Evolutionary conservation across 352 stramenopile species (phyloP).

Genomic region (Phytophthora pini): DNA sequence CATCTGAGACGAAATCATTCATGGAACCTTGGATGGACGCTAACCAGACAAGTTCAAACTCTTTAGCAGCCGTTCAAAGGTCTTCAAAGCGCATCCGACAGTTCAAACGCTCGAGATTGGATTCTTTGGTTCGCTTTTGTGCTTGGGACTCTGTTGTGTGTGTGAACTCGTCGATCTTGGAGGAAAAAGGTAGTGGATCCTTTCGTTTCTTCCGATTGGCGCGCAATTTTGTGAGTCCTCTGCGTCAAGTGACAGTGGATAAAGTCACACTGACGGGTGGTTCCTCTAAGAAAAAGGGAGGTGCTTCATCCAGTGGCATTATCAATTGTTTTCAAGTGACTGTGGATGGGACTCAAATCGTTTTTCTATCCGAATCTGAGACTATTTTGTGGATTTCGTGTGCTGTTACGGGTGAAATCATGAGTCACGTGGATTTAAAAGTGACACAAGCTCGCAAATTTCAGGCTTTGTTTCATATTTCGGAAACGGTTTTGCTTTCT

Average conservation of each 20-base stretch:
- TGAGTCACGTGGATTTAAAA: slow-evolving; percentile 16
- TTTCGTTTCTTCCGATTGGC: slow-evolving; percentile 32
- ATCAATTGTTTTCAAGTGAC: slow-evolving; percentile 21
- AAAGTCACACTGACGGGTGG: neutral
- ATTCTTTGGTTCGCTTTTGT: slow-evolving; percentile 16
- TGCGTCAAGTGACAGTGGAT: slow-evolving; percentile 19
- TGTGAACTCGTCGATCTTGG: slow-evolving; percentile 32
- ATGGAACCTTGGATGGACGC: slow-evolving; percentile 14
- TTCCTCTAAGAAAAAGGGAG: neutral
- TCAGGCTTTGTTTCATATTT: slow-evolving; percentile 16
- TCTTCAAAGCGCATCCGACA: slow-evolving; percentile 7
- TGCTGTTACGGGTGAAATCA: slow-evolving; percentile 17
- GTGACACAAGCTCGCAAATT: slow-evolving; percentile 5
- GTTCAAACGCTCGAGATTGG: slow-evolving; percentile 16
- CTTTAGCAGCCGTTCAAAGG: neutral
- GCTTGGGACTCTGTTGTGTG: slow-evolving; percentile 34
- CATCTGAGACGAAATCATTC: neutral
- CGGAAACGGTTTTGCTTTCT: neutral
- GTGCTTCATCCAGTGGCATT: slow-evolving; percentile 11
- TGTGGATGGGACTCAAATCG: slow-evolving; percentile 15
- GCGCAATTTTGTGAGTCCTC: slow-evolving; percentile 17
- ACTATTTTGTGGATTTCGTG: slow-evolving; percentile 21
- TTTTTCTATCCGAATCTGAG: slow-evolving; percentile 15
- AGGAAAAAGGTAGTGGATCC: slow-evolving; percentile 28
- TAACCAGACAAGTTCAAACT: neutral